These are phyloP conservation scores for Candida argentea DNA, from an alignment of 805 yeast species.

Conservation along the genomic window DNA sequence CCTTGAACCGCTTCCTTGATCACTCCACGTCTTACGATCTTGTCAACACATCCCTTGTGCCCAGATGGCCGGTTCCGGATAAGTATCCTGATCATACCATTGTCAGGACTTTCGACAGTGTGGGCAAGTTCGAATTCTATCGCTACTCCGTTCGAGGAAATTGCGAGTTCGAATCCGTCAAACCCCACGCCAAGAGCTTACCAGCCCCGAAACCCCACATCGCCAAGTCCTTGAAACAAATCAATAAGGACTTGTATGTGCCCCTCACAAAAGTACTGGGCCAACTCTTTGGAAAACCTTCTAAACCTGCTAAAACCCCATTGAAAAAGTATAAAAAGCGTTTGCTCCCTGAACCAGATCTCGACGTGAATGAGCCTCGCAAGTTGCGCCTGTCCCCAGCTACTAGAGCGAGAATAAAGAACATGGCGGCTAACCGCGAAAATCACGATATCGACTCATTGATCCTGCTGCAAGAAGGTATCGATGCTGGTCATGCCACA, in stretches of 20 bases:
- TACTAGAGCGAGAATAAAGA: too few species aligned
- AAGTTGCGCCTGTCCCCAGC: too few species aligned
- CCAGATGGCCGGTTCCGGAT: conserved; percentile 17
- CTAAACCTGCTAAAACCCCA: not conserved
- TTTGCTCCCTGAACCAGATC: too few species aligned
- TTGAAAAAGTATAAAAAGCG: too few species aligned
- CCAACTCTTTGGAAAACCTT: conserved; percentile 10
- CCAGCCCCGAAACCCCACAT: conserved; percentile 2
- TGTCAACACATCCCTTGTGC: conserved; percentile 10
- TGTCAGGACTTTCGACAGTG: conserved; percentile 57
- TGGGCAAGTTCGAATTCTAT: conserved; percentile 65
- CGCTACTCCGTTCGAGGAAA: conserved; percentile 33
- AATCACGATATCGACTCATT: too few species aligned
- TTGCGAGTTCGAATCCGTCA: conserved; percentile 4
- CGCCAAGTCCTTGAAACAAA: conserved; percentile 6
- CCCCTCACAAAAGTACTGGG: conserved; percentile 17
- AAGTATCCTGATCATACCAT: conserved; percentile 22
- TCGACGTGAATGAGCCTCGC: too few species aligned
- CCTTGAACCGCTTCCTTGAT: conserved; percentile 44
- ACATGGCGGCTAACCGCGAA: too few species aligned
- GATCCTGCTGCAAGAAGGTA: too few species aligned
- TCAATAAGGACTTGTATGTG: conserved; percentile 9
- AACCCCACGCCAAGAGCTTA: conserved; percentile 5
- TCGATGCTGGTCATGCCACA: too few species aligned
- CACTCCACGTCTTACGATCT: conserved; percentile 30